Percentiles rank a stretch among this genome's conserved stretches.
Conservation (phyloP, 2,329 filamentous ascomycete genomes). For the Epichloe scottii region DNA sequence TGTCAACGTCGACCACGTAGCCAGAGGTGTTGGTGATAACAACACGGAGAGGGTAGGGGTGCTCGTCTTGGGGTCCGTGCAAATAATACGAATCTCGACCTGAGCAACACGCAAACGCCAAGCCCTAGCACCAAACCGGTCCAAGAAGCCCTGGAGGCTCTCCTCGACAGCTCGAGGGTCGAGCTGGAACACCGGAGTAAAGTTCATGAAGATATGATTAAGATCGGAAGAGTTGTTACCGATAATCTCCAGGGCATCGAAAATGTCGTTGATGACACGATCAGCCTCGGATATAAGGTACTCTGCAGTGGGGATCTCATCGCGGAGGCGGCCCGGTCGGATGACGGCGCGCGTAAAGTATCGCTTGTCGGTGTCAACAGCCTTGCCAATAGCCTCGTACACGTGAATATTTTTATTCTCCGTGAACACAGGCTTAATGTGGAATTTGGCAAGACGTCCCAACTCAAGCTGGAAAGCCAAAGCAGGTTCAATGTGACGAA, state of each 20-base stretch:
- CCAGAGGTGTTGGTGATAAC: conserved; percentile 97
- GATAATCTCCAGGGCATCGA: conserved; percentile 95
- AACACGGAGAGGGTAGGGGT: conserved; percentile 81
- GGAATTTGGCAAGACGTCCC: conserved; percentile 86
- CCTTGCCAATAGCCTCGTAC: conserved; percentile 92
- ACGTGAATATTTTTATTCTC: conserved; percentile 99
- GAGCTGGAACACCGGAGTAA: conserved; percentile 90
- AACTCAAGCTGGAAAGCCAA: conserved; percentile 98
- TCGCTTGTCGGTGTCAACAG: conserved; percentile 88
- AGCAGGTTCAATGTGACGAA: conserved; percentile 92
- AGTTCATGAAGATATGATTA: conserved; percentile 99
- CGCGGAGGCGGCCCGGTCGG: conserved; percentile 81
- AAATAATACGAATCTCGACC: conserved; percentile 96
- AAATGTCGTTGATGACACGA: conserved; percentile 91
- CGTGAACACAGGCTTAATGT: conserved; percentile 96
- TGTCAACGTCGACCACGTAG: conserved; percentile 93
- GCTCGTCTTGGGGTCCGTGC: conserved; percentile 77
- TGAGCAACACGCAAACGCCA: conserved; percentile 96
- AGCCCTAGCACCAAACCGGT: conserved; percentile 86
- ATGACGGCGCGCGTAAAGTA: conserved; percentile 98
- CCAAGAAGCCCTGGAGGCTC: conserved; percentile 86
- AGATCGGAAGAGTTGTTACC: conserved; percentile 98
- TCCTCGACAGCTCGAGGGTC: conserved; percentile 82
- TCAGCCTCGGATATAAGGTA: conserved; percentile 97
- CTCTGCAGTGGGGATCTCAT: conserved; percentile 96